Conservation (phyloP, 2,329 filamentous ascomycete genomes). For the Phyllachora maydis region DNA sequence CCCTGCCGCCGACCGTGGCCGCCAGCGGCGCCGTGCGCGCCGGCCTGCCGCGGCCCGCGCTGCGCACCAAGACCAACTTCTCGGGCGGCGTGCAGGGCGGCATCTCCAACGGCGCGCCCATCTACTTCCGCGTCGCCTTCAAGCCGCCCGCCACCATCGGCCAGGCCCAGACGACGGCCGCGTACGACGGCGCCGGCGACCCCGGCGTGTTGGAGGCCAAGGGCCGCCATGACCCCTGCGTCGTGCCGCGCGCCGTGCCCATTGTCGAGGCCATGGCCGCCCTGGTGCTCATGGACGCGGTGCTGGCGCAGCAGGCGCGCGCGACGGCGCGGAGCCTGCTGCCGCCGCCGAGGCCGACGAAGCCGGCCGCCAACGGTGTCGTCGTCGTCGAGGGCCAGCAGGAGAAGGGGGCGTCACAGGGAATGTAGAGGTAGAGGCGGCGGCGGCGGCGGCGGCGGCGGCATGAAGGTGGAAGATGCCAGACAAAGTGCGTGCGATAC, state of each 20-base stretch:
- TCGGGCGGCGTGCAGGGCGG: conserved; percentile 89
- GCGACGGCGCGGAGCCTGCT: conserved; percentile 22
- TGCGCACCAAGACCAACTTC: conserved; percentile 86
- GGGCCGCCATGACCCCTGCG: conserved; percentile 84
- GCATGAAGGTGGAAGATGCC: too few relatives aligned
- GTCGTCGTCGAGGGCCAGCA: too few relatives aligned
- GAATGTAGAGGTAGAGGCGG: too few relatives aligned
- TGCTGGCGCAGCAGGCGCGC: conserved; percentile 59
- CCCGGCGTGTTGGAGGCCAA: conserved; percentile 78
- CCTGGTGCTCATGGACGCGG: conserved; percentile 67
- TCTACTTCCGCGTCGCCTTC: conserved; percentile 91
- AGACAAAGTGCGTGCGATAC: too few relatives aligned
- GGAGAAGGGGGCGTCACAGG: too few relatives aligned
- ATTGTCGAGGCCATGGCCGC: conserved; percentile 88
- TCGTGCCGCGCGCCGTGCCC: conserved; percentile 71
- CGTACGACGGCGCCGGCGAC: conserved; percentile 48
- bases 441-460: too few relatives aligned
- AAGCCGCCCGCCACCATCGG: conserved; percentile 90
- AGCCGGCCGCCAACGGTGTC: neutral
- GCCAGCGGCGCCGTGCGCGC: conserved; percentile 20
- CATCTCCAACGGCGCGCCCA: conserved; percentile 79
- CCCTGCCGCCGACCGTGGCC: conserved; percentile 17
- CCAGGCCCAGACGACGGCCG: conserved; percentile 66
- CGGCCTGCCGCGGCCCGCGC: conserved; percentile 28
- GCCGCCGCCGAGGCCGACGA: conserved; percentile 9